A percentile compares a stretch with the other conserved stretches of the same genome.
Conservation (phyloP, 192 early-diverging fungal species). For the Anaeromyces robustus region DNA sequence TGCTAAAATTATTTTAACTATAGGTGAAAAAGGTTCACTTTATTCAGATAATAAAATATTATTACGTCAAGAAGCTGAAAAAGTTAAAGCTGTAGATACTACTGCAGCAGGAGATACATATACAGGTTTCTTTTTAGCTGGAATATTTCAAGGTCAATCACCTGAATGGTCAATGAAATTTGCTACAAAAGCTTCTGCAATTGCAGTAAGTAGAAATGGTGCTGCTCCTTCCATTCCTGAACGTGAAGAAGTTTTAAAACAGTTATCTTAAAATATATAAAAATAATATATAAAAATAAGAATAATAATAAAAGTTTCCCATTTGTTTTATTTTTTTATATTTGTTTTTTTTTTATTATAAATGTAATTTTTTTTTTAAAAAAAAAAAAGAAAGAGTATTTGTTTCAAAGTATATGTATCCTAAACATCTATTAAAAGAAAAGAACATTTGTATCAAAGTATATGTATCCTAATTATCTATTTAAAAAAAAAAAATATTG, state of each 20-base stretch:
- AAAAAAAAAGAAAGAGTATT: too few species aligned
- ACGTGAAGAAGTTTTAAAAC: background rate
- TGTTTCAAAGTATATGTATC: too few species aligned
- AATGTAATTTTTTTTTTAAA: too few species aligned
- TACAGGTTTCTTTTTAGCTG: background rate
- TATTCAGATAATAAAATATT: background rate
- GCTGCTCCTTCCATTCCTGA: background rate
- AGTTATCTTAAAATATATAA: too few species aligned
- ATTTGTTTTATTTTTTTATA: too few species aligned
- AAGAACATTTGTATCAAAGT: too few species aligned
- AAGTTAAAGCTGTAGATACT: background rate
- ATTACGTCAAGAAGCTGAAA: background rate
- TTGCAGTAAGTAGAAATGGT: background rate
- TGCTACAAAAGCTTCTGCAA: background rate
- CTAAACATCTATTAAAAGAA: too few species aligned
- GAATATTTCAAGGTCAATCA: background rate
- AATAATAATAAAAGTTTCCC: too few species aligned
- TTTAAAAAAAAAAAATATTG: too few species aligned
- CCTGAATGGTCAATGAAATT: background rate
- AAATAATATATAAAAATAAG: too few species aligned
- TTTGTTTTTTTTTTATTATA: too few species aligned
- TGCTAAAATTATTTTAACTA: background rate
- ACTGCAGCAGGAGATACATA: background rate
- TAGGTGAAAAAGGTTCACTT: background rate
- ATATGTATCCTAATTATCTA: too few species aligned